phyloP scores from a whole-genome alignment of 306 rosid species.

The Rosa rugosa region DNA sequence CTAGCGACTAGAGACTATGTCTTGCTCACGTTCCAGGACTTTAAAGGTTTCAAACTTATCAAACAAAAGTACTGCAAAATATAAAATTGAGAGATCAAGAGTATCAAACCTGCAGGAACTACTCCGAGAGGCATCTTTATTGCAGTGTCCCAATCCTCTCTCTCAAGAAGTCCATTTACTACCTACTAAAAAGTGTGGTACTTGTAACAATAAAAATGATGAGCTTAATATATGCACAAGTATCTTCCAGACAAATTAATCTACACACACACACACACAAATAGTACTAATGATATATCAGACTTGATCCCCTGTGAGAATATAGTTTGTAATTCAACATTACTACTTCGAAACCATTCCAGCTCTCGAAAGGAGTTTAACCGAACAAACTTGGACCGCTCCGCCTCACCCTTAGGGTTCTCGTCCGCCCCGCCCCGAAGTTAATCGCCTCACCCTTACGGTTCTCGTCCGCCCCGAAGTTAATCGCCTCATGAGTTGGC shows the following conservation, averaged over 20 bases:
- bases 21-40: not conserved
- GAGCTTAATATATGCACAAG: slow-evolving; percentile 3
- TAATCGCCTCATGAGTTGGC: no score
- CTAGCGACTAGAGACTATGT: no score
- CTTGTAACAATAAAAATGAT: slow-evolving; percentile 36
- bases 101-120: slow-evolving; percentile 84
- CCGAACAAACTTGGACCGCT: no score
- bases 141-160: slow-evolving; percentile 84
- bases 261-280: not conserved
- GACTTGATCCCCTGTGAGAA: not conserved
- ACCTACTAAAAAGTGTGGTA: slow-evolving; percentile 65
- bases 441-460: no score
- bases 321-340: not conserved
- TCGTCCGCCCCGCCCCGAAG: no score
- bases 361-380: not conserved
- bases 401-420: no score
- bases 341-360: not conserved
- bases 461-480: no score
- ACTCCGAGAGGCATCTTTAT: slow-evolving; percentile 90
- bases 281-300: not conserved
- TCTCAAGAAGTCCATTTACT: slow-evolving; percentile 81
- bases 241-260: not conserved
- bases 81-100: slow-evolving; percentile 9
- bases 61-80: not conserved
- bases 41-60: not conserved